These are phyloP conservation scores for Xylariomycetidae sp. DNA, from an alignment of 2,329 filamentous ascomycete genomes.

Conservation along the genomic window DNA sequence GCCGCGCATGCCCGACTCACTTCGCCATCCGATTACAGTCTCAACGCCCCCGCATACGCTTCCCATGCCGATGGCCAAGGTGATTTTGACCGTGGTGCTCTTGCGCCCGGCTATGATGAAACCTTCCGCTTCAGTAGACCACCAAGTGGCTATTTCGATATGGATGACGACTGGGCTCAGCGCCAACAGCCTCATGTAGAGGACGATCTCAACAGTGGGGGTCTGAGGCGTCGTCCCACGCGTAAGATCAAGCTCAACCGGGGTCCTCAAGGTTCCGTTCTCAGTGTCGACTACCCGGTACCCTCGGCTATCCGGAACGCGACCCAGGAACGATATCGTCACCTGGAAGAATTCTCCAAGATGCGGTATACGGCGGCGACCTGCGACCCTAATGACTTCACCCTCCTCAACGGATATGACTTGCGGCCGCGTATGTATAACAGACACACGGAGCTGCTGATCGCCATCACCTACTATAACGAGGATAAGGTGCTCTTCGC, in stretches of 20 bases:
- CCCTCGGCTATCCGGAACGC: slow-evolving; percentile 94
- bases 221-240: slow-evolving; percentile 82
- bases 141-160: neutral
- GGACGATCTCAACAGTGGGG: slow-evolving; percentile 38
- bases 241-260: slow-evolving; percentile 95
- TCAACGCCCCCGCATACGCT: neutral
- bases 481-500: slow-evolving; percentile 90
- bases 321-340: slow-evolving; percentile 82
- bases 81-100: neutral
- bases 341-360: slow-evolving; percentile 91
- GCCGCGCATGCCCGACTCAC: slow-evolving; percentile 1
- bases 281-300: slow-evolving; percentile 92
- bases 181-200: too few relatives aligned
- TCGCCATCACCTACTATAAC: slow-evolving; percentile 97
- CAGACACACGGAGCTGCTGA: slow-evolving; percentile 87
- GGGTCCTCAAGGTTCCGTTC: slow-evolving; percentile 63
- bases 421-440: slow-evolving; percentile 95
- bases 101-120: slow-evolving; percentile 1
- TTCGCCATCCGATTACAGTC: slow-evolving; percentile 1
- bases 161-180: too few relatives aligned
- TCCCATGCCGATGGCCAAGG: neutral
- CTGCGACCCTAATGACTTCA: slow-evolving; percentile 95
- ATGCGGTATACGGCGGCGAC: slow-evolving; percentile 96
- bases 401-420: slow-evolving; percentile 94
- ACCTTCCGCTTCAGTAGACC: slow-evolving; percentile 1